phyloP scores from a whole-genome alignment of 2,329 filamentous ascomycete genomes.

The Fusarium sp. region DNA sequence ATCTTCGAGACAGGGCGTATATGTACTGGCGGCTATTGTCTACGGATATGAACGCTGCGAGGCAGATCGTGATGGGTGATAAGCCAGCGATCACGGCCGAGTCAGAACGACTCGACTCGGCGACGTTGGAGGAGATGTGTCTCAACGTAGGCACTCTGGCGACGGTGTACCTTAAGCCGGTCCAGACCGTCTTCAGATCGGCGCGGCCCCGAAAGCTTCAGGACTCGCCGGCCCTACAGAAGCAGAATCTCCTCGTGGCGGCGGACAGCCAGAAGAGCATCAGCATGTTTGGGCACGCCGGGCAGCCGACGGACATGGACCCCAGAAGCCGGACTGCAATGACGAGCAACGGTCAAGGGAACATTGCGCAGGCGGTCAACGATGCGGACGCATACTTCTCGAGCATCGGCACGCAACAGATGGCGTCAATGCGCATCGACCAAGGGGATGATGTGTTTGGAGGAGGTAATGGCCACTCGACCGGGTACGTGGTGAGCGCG shows the following conservation, averaged over 20 bases:
- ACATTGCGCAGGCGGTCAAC: conserved; percentile 77
- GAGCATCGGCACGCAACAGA: conserved; percentile 77
- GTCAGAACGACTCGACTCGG: conserved; percentile 90
- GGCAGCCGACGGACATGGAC: conserved; percentile 62
- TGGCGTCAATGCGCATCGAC: conserved; percentile 77
- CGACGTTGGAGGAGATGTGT: conserved; percentile 96
- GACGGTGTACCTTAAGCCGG: conserved; percentile 97
- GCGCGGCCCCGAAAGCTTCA: conserved; percentile 82
- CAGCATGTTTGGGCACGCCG: conserved; percentile 66
- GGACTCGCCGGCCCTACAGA: conserved; percentile 88
- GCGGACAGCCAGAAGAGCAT: conserved; percentile 69
- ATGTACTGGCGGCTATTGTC: conserved; percentile 99
- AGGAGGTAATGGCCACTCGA: conserved; percentile 63
- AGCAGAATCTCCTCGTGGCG: conserved; percentile 67
- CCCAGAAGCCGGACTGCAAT: conserved; percentile 50
- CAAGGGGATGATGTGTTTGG: conserved; percentile 71
- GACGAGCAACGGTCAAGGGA: conserved; percentile 48
- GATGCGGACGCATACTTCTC: conserved; percentile 94
- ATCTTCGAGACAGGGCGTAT: conserved; percentile 93
- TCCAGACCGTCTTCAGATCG: conserved; percentile 94
- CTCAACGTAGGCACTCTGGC: conserved; percentile 95
- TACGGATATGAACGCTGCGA: conserved; percentile 88
- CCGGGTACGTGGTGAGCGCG: conserved; percentile 81
- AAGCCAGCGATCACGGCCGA: conserved; percentile 97
- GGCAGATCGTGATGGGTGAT: conserved; percentile 93